Base-by-base conservation (phyloP, 805 yeast genomes). In the Saccharomycopsis fermentans region DNA sequence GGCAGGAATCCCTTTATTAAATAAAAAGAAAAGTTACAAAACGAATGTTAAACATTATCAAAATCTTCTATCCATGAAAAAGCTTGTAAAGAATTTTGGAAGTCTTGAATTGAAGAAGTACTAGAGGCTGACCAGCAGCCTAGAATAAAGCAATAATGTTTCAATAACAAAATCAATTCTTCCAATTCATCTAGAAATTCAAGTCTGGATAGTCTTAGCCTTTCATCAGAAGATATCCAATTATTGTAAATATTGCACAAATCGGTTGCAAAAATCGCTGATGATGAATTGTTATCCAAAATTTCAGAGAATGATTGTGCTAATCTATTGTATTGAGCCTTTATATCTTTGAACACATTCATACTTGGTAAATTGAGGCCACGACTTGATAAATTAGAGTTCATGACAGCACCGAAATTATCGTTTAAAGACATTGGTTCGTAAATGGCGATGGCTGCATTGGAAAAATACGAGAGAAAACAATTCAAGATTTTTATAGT, bases 121-220 rank as follows among this genome's bases (percentile, higher is more conserved):
- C 24, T 14, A 21, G 43, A 37, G 21, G 50, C 21, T 24, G 29
- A 35, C 60, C 60, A 60, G 35, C 47, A 50, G 2, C 57, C 63
- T 5, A 67, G 55, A 3, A 67, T 72, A 14, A 81, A 64, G 58
- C 81, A 77, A 63, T 87, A 87, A 68, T 87, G 95, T 37, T 72
- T 71, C 60, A 84, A 77, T 52, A 87, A 72, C 43, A 87, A 70
- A 56, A 74, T 69, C 67, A 87, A 76, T 65, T 87, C 95, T 68
- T 87, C 95, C 4, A 84, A 68, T 68, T 87, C 95, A 68, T 87
- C 95, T 21, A 87, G 73, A 63, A 86, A 71, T 68, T 87, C 94
- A 40, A 87, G 73, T 24, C 70, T 63, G 58, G 75, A 73, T 1
- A 86, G 76, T 34, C 86, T 66, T 8, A 63, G 65, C 24, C 69